Evolutionary conservation across 2,329 filamentous ascomycete species (phyloP), one percentile per base, ranked within the genome.

Genomic region (Didymella pinodella): DNA sequence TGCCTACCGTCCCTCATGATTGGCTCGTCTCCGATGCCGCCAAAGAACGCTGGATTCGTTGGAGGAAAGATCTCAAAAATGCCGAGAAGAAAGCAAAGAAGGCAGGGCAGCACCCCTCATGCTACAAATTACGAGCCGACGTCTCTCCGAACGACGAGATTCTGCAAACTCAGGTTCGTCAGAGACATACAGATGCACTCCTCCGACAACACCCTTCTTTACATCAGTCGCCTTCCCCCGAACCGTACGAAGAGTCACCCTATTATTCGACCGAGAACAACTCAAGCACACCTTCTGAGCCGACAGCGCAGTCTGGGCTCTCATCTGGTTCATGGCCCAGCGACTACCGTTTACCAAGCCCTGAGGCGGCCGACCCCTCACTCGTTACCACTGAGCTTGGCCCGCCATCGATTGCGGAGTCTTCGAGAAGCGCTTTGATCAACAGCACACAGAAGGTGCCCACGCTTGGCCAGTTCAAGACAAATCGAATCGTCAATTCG

Each of bases 1-100:
- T 98, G 73, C 80, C 85, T 0, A 82, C 92, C 11, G 83, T 93
- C n/a, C 84, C 88, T 6, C 88, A 92, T 68, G 90, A 95, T 43
- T 84, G 83, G 43, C 82, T 99, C 18, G 84, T 97, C n/a, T 96
- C 94, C 3, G 88, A 85, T 52, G 90, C 88, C 63, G 90, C 95
- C 18, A 84, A 84, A 62, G 90, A 95, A 58, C 88, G 95, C 41
- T 98, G 90, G 81, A 72, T 86, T 44, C 87, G 88, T 59, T 99
- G 95, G 95, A 83, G 79, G 56, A 71, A 78, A 34, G 93, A 96
- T 67, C 81, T 97, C 28, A 83, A 83, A 65, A 82, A 84, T 55
- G 88, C 86, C 12, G 86, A 88, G 62, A 76, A 78, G 56, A 78
- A 84, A 75, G 77, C 72, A 20, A 71, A 62, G 25, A 75, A 75